These are phyloP conservation scores for Deinandra increscens DNA, from an alignment of 129 eudicot species.

Conservation along the genomic window DNA sequence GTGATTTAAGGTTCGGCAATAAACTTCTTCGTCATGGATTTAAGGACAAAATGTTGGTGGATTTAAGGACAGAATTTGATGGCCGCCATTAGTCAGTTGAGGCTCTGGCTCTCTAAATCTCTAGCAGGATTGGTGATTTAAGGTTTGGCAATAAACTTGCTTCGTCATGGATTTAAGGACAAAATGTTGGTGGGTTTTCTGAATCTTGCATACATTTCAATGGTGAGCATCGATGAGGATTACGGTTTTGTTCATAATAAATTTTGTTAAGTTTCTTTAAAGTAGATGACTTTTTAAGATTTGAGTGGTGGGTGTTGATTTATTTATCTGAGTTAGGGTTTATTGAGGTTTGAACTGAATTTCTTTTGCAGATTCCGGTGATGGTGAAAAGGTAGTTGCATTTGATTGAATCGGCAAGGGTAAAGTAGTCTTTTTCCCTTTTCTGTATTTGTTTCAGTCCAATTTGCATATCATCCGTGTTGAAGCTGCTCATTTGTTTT, in stretches of 20 bases:
- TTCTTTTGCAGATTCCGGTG: slow-evolving; percentile 24
- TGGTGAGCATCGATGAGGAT: slow-evolving; percentile 19
- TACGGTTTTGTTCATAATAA: slow-evolving; percentile 29
- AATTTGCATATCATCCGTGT: no score
- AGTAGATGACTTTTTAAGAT: slow-evolving; percentile 18
- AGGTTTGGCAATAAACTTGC: no score
- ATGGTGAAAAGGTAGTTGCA: slow-evolving; percentile 30
- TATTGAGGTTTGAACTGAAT: slow-evolving; percentile 25
- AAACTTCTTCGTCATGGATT: no score
- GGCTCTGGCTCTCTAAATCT: no score
- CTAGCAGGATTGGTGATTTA: no score
- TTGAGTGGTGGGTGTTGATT: slow-evolving; percentile 23
- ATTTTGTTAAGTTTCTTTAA: slow-evolving; percentile 23
- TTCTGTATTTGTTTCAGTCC: not conserved
- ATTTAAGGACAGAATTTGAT: no score
- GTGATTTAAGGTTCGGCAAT: no score
- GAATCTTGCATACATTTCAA: slow-evolving; percentile 21
- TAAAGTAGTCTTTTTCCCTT: slow-evolving; percentile 14
- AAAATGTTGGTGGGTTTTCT: slow-evolving; percentile 32
- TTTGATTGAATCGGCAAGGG: slow-evolving; percentile 32
- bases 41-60: no score
- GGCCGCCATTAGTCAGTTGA: no score
- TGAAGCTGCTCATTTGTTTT: no score
- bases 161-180: no score
- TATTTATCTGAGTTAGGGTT: slow-evolving; percentile 28